Evolutionary conservation across 1,284 basidiomycete genomes (phyloP).

Genomic region (Ustilago xerochloae): DNA sequence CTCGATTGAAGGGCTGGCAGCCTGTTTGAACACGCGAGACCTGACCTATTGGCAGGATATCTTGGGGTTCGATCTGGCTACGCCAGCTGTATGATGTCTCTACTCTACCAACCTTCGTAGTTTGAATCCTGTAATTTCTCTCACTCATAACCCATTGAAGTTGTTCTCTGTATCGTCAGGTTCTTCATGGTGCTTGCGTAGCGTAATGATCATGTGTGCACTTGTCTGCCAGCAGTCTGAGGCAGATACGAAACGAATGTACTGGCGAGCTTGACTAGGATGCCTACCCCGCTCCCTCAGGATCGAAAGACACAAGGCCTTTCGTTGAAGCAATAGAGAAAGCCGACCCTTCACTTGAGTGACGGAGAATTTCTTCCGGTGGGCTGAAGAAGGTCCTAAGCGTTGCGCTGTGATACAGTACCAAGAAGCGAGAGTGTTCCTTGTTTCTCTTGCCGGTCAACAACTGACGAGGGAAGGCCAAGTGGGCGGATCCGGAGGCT

Average conservation of each 20-base stretch:
- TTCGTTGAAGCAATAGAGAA: too few relatives aligned
- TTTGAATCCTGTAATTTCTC: background rate
- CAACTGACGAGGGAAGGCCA: background rate
- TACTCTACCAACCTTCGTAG: background rate
- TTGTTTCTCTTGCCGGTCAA: background rate
- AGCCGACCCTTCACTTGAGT: too few relatives aligned
- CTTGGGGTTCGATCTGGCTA: slow-evolving; percentile 31
- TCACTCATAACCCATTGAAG: background rate
- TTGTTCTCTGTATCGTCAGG: background rate
- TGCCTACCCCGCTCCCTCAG: too few relatives aligned
- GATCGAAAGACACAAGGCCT: too few relatives aligned
- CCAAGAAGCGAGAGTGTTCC: too few relatives aligned
- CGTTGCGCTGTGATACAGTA: too few relatives aligned
- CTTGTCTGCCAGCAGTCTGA: too few relatives aligned
- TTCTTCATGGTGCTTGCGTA: too few relatives aligned
- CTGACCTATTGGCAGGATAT: slow-evolving; percentile 47
- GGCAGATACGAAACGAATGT: too few relatives aligned
- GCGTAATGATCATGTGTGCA: too few relatives aligned
- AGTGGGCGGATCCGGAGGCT: background rate
- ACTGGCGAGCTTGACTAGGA: too few relatives aligned
- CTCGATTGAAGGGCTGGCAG: slow-evolving; percentile 40
- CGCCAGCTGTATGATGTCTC: slow-evolving; percentile 12
- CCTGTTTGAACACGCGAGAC: slow-evolving; percentile 30
- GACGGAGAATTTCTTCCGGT: background rate
- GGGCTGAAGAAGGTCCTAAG: too few relatives aligned